Percentiles rank a stretch among this genome's conserved stretches.
Conservation (phyloP, 1,284 basidiomycete species). For the Peniophora sp. region DNA sequence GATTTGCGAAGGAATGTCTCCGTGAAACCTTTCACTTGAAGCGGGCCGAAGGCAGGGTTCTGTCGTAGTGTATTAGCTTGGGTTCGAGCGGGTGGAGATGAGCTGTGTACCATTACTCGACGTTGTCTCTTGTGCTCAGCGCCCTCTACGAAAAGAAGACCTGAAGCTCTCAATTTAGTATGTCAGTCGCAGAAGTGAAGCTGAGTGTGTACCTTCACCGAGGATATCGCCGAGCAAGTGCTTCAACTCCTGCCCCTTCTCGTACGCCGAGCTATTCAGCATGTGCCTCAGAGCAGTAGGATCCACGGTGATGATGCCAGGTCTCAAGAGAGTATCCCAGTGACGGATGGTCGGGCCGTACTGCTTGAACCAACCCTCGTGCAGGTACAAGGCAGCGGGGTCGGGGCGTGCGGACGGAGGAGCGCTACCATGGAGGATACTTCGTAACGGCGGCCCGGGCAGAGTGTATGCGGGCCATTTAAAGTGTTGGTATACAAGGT, state of each 20-base stretch:
- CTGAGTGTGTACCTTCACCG: conserved; percentile 42
- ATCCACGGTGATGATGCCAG: conserved; percentile 38
- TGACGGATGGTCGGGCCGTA: conserved; percentile 46
- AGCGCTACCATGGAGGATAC: too few species aligned
- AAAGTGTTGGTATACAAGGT: too few species aligned
- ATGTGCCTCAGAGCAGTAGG: conserved; percentile 41
- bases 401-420: too few species aligned
- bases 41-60: conserved; percentile 25
- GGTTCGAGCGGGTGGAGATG: not conserved
- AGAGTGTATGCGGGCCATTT: too few species aligned
- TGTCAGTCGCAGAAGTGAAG: too few species aligned
- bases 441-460: too few species aligned
- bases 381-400: conserved; percentile 12
- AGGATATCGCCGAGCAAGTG: conserved; percentile 30
- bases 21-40: not conserved
- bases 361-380: conserved; percentile 45
- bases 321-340: conserved; percentile 29
- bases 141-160: conserved; percentile 37
- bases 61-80: conserved; percentile 1
- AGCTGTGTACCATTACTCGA: conserved; percentile 22
- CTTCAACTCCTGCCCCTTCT: conserved; percentile 32
- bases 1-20: not conserved
- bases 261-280: conserved; percentile 35
- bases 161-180: conserved; percentile 15
- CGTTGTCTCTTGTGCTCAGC: conserved; percentile 37